phyloP scores from a whole-genome alignment of 495 filamentous ascomycete species.

The Bombardia bombarda region DNA sequence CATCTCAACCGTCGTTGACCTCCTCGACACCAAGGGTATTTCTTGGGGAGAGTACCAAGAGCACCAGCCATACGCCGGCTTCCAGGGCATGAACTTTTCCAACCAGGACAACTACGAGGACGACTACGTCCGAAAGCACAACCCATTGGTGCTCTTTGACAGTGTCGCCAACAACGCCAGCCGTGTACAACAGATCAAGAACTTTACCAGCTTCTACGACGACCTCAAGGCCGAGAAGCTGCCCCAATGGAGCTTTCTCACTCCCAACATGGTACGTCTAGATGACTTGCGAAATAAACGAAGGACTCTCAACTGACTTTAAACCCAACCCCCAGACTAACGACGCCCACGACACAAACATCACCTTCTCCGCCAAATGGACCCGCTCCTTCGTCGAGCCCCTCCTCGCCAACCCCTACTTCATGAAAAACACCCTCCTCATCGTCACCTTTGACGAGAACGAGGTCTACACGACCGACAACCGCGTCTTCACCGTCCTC shows the following conservation, averaged over 20 bases:
- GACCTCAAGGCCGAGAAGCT: constrained; percentile 51
- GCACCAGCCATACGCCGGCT: constrained; percentile 61
- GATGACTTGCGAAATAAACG: too few relatives aligned
- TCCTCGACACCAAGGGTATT: constrained; percentile 61
- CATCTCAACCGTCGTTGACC: constrained; percentile 60
- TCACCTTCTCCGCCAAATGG: constrained; percentile 54
- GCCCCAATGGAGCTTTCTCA: constrained; percentile 69
- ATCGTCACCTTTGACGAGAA: constrained; percentile 64
- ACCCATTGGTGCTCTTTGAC: constrained; percentile 53
- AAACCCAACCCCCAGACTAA: constrained; percentile 18
- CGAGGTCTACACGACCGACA: constrained; percentile 43
- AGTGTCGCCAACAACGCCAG: constrained; percentile 46
- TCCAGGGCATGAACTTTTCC: constrained; percentile 41
- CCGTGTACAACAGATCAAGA: constrained; percentile 58
- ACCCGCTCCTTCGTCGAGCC: constrained; percentile 50
- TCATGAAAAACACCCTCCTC: constrained; percentile 61
- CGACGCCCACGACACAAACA: constrained; percentile 60
- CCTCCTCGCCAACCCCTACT: constrained; percentile 54
- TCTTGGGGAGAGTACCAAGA: constrained; percentile 66
- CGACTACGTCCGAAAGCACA: constrained; percentile 42
- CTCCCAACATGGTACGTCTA: constrained; percentile 78
- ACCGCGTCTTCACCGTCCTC: constrained; percentile 53
- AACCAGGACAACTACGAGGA: constrained; percentile 31
- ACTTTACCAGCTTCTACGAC: constrained; percentile 53
- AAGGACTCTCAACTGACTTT: too few relatives aligned